Conservation (phyloP, 345 rosid species). For the Linum trigynum region DNA sequence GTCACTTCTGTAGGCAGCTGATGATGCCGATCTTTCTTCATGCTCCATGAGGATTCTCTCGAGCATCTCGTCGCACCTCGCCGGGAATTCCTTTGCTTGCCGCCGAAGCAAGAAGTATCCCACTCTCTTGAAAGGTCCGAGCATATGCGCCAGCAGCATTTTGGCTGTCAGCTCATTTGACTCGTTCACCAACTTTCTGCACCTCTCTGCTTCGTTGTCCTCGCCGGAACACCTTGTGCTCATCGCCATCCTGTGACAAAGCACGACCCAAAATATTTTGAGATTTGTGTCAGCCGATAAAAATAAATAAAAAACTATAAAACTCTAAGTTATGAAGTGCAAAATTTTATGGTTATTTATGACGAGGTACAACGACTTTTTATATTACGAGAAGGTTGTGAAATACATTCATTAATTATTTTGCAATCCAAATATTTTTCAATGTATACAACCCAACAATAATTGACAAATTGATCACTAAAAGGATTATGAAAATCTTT, state of each 20-base stretch:
- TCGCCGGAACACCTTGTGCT: slow-evolving; percentile 9
- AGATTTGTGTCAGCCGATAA: no score
- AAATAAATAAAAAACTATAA: no score
- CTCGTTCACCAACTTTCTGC: slow-evolving; percentile 19
- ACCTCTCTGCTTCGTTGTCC: slow-evolving; percentile 25
- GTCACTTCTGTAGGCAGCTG: neutral
- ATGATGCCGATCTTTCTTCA: slow-evolving; percentile 2
- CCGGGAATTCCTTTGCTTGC: neutral
- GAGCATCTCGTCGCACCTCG: slow-evolving; percentile 10
- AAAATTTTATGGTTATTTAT: no score
- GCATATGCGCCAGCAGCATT: slow-evolving; percentile 6
- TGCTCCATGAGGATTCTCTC: slow-evolving; percentile 13
- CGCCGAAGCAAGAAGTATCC: neutral
- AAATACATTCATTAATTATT: no score
- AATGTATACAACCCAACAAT: no score
- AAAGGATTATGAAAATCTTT: no score
- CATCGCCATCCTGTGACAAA: slow-evolving; percentile 8
- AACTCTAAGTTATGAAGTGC: no score
- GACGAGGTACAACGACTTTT: no score
- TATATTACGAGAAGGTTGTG: no score
- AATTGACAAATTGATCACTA: no score
- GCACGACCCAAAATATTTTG: no score
- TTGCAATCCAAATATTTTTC: no score
- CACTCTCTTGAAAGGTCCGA: slow-evolving; percentile 10
- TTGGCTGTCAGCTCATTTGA: slow-evolving; percentile 24